These are phyloP conservation scores for Bacidia rubella DNA, from an alignment of 495 filamentous ascomycete genomes.

Conservation along the genomic window DNA sequence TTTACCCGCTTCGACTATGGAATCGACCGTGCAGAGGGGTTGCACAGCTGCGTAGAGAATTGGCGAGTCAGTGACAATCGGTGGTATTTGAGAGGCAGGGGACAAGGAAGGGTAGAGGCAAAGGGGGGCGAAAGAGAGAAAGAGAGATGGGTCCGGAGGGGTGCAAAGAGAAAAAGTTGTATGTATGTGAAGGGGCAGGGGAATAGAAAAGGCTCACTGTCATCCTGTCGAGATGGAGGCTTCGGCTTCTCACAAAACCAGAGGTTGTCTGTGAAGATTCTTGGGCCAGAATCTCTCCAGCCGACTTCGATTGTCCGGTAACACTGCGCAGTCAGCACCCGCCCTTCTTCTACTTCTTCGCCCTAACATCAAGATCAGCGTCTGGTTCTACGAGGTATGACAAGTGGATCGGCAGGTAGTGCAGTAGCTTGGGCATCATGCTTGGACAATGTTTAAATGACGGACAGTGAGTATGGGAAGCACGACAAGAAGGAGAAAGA, in stretches of 20 bases:
- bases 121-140: background rate
- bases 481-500: no score
- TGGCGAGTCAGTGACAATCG: background rate
- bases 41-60: slow-evolving; percentile 4
- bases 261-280: background rate
- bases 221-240: slow-evolving; percentile 6
- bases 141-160: background rate
- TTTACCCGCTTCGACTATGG: background rate
- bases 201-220: slow-evolving; percentile 2
- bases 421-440: background rate
- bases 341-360: slow-evolving; percentile 10
- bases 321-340: background rate
- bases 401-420: no score
- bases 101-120: background rate
- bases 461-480: no score
- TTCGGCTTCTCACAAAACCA: slow-evolving; percentile 2
- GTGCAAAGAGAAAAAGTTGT: background rate
- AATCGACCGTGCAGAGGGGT: slow-evolving; percentile 4
- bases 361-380: slow-evolving; percentile 1
- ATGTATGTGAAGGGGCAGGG: background rate
- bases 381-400: no score
- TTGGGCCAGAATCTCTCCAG: background rate
- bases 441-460: background rate
- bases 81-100: background rate
- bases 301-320: background rate